Conservation (phyloP, 2,329 filamentous ascomycete species). For the Arthrobotrys conoides region DNA sequence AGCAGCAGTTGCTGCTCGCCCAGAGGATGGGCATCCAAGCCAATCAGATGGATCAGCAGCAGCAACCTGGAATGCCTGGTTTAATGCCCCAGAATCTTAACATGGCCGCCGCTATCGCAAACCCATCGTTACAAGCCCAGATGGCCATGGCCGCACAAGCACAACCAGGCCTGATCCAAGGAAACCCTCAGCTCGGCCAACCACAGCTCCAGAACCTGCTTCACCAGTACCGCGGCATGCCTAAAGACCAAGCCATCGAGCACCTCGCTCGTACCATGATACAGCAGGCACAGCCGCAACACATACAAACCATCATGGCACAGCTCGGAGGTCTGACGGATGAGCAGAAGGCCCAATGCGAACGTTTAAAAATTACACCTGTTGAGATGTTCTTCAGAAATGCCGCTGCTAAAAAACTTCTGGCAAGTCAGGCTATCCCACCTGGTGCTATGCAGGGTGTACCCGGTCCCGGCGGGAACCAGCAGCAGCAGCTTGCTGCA, state of each 20-base stretch:
- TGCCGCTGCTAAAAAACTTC: conserved; percentile 47
- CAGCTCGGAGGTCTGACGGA: conserved; percentile 45
- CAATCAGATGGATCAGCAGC: conserved; percentile 5
- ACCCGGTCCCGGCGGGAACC: conserved; percentile 8
- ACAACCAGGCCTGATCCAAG: conserved; percentile 39
- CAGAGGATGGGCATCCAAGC: conserved; percentile 33
- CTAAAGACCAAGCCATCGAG: conserved; percentile 49
- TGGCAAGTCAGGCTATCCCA: conserved; percentile 22
- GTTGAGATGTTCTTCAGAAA: conserved; percentile 58
- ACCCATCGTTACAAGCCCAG: conserved; percentile 42
- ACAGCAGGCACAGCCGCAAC: conserved; percentile 51
- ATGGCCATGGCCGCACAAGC: conserved; percentile 52
- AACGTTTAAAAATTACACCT: conserved; percentile 42
- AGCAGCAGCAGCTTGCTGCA: conserved; percentile 40
- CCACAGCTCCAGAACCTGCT: conserved; percentile 29
- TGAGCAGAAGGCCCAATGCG: conserved; percentile 51
- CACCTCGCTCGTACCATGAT: conserved; percentile 48
- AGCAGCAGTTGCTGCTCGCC: conserved; percentile 48
- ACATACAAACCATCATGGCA: conserved; percentile 41
- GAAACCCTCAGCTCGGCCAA: conserved; percentile 23
- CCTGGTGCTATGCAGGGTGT: conserved; percentile 4
- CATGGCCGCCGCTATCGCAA: conserved; percentile 46
- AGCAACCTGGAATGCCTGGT: conserved; percentile 13
- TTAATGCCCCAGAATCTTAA: conserved; percentile 44
- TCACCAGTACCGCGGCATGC: conserved; percentile 44